These are phyloP conservation scores for Arthrinium phaeospermum DNA, from an alignment of 2,329 filamentous ascomycete genomes.

Conservation along the genomic window DNA sequence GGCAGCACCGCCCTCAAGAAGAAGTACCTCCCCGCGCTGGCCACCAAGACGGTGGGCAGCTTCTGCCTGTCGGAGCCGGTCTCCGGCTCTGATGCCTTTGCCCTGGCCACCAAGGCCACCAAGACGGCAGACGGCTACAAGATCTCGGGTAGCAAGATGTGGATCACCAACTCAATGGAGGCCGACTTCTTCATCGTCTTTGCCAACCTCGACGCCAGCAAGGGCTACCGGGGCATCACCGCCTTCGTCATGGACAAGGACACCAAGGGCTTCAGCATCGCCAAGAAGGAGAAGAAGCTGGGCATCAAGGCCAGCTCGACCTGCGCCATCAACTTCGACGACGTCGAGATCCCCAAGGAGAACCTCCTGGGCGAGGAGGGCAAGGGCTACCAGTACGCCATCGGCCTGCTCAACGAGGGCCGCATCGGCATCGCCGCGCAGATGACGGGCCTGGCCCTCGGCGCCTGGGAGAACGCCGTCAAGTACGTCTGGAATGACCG, in stretches of 20 bases:
- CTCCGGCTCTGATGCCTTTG: constrained; percentile 95
- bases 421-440: constrained; percentile 97
- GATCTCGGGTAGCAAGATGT: constrained; percentile 96
- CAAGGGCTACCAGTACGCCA: constrained; percentile 97
- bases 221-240: constrained; percentile 96
- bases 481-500: constrained; percentile 98
- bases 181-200: constrained; percentile 97
- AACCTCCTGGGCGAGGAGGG: constrained; percentile 89
- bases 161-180: constrained; percentile 98
- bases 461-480: constrained; percentile 93
- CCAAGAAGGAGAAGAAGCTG: constrained; percentile 99
- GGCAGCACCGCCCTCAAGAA: constrained; percentile 79
- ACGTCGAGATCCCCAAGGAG: constrained; percentile 86
- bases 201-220: constrained; percentile 88
- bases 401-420: constrained; percentile 91
- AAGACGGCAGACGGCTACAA: constrained; percentile 84
- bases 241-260: constrained; percentile 95
- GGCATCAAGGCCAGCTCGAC: constrained; percentile 96
- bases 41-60: constrained; percentile 87
- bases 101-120: constrained; percentile 86
- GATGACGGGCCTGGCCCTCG: constrained; percentile 96
- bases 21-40: constrained; percentile 87
- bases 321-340: constrained; percentile 96
- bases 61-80: constrained; percentile 94
- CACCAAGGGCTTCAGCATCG: constrained; percentile 87